phyloP scores from a whole-genome alignment of 108 stramenopile genomes.

The Fragilaria crotonensis region DNA sequence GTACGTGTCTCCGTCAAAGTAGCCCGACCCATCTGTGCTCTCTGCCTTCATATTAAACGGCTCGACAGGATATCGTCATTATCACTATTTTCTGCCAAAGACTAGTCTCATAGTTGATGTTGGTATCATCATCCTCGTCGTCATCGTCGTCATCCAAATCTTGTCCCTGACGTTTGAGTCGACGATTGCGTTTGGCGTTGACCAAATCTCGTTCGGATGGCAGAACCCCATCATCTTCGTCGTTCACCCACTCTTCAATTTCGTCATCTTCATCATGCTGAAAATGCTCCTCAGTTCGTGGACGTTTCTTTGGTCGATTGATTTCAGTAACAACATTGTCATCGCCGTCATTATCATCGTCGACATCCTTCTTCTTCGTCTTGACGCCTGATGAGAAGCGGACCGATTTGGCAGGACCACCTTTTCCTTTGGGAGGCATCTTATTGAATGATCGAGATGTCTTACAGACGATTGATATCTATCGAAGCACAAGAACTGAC shows the following conservation, averaged over 20 bases:
- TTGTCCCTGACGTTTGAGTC: constrained; percentile 11
- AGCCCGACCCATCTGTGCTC: constrained; percentile 67
- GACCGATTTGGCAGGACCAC: constrained; percentile 2
- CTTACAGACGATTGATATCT: no score
- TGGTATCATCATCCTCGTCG: constrained; percentile 8
- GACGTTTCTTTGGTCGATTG: constrained; percentile 5
- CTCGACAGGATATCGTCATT: constrained; percentile 47
- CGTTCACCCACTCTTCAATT: constrained; percentile 31
- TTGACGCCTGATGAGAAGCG: background rate
- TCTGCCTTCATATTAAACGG: constrained; percentile 83
- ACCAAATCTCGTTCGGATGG: constrained; percentile 16
- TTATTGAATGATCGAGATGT: no score
- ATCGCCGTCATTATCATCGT: background rate
- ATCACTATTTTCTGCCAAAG: constrained; percentile 30
- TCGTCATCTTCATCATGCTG: constrained; percentile 40
- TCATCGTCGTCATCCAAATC: constrained; percentile 2
- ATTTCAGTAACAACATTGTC: background rate
- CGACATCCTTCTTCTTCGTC: no score
- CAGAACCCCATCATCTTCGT: constrained; percentile 12
- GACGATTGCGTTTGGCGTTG: constrained; percentile 30
- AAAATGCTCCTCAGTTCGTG: constrained; percentile 12
- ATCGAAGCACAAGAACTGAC: no score
- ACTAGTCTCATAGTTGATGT: constrained; percentile 21
- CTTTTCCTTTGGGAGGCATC: no score
- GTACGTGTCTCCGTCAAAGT: constrained; percentile 83